A percentile compares a stretch with the other conserved stretches of the same genome.
Evolutionary conservation across 768 basidiomycete genomes (phyloP).

Genomic region (Suillus subalutaceus): DNA sequence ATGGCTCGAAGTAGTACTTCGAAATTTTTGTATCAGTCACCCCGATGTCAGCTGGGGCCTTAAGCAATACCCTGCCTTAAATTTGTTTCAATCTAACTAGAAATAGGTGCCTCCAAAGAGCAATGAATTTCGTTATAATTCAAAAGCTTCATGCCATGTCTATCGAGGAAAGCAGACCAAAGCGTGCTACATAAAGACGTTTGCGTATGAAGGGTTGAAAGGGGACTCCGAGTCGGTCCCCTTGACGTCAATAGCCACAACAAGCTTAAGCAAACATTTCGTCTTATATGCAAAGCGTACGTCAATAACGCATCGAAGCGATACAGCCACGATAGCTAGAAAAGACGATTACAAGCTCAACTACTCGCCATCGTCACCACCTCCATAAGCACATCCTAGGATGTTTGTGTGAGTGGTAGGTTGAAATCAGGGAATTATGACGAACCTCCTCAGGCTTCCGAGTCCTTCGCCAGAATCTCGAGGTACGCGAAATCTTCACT

Average conservation of each 20-base stretch:
- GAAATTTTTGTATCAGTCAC: no score
- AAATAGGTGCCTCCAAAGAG: no score
- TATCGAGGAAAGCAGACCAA: no score
- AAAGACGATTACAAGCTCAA: background rate
- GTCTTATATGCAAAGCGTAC: background rate
- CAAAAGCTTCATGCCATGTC: no score
- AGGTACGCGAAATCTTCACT: conserved; percentile 89
- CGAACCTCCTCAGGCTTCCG: conserved; percentile 60
- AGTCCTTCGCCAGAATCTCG: conserved; percentile 71
- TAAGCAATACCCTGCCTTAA: no score
- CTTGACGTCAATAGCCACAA: background rate
- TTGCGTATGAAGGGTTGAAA: background rate
- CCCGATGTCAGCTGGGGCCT: no score
- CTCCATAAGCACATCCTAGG: conserved; percentile 40
- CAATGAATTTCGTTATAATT: no score
- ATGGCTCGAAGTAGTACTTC: no score
- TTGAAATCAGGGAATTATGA: conserved; percentile 7
- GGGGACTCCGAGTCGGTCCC: background rate
- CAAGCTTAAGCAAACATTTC: background rate
- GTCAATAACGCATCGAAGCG: background rate
- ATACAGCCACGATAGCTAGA: background rate
- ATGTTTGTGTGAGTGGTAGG: conserved; percentile 2
- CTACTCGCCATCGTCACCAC: background rate
- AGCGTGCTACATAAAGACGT: background rate
- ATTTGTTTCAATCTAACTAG: no score